Evolutionary conservation across 768 basidiomycete genomes (phyloP).

Genomic region (Russula sp.): DNA sequence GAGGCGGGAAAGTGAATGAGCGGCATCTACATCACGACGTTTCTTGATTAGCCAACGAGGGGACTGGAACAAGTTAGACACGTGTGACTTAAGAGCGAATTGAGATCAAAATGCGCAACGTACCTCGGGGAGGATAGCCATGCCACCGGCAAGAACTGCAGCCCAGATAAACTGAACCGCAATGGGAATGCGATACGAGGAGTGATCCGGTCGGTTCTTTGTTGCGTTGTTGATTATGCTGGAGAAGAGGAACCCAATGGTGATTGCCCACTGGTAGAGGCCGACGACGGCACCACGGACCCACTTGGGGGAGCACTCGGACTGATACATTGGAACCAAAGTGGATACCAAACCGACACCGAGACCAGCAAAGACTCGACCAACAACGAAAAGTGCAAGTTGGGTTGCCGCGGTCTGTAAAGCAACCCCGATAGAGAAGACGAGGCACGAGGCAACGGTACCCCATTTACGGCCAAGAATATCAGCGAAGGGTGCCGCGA

Average conservation of each 20-base stretch:
- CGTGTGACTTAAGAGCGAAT: not conserved
- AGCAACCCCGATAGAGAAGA: constrained; percentile 58
- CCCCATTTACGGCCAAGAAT: constrained; percentile 43
- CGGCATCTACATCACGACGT: constrained; percentile 52
- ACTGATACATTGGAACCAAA: constrained; percentile 30
- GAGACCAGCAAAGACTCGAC: constrained; percentile 65
- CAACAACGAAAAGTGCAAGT: constrained; percentile 50
- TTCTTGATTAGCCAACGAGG: constrained; percentile 75
- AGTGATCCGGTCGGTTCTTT: constrained; percentile 9
- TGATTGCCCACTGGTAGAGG: constrained; percentile 64
- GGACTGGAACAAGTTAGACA: constrained; percentile 33
- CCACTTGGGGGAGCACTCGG: constrained; percentile 19
- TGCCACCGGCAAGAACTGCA: constrained; percentile 57
- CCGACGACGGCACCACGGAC: constrained; percentile 66
- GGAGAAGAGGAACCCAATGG: constrained; percentile 52
- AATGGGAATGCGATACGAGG: constrained; percentile 65
- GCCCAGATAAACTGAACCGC: constrained; percentile 79
- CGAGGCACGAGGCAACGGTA: constrained; percentile 37
- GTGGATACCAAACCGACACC: constrained; percentile 74
- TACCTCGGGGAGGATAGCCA: constrained; percentile 60
- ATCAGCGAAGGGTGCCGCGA: constrained; percentile 49
- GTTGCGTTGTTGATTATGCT: constrained; percentile 46
- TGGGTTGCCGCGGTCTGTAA: constrained; percentile 53
- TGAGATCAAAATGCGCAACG: not conserved
- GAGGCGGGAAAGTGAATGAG: constrained; percentile 54